A percentile compares a stretch with the other conserved stretches of the same genome.
These are phyloP conservation scores for Ilex paraguariensis DNA, from an alignment of 305 asterid genomes.

Conservation along the genomic window DNA sequence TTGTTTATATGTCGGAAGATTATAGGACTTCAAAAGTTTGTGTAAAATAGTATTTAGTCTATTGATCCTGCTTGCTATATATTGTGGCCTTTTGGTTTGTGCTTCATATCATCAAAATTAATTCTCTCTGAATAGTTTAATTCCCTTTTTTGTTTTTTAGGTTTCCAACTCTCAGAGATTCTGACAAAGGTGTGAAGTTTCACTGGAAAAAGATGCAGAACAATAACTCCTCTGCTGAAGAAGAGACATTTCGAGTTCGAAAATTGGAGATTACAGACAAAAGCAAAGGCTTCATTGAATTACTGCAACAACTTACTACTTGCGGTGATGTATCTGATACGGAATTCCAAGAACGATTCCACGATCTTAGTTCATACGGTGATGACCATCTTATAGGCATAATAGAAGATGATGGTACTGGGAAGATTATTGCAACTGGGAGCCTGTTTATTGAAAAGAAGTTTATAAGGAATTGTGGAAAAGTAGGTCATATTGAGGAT, in stretches of 20 bases:
- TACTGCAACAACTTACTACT: slow-evolving; percentile 34
- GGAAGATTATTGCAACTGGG: slow-evolving; percentile 70
- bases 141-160: no score
- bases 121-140: no score
- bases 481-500: slow-evolving; percentile 87
- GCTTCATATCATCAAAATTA: no score
- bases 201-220: no score
- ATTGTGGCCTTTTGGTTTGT: no score
- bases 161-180: no score
- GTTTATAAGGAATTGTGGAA: slow-evolving; percentile 68
- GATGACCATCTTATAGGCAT: slow-evolving; percentile 64
- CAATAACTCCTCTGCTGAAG: slow-evolving; percentile 3
- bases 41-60: no score
- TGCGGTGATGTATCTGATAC: slow-evolving; percentile 29
- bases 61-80: no score
- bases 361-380: slow-evolving; percentile 26
- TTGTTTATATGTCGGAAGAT: no score
- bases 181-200: no score
- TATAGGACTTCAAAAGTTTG: no score
- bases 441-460: slow-evolving; percentile 72
- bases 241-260: slow-evolving; percentile 40
- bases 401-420: slow-evolving; percentile 42
- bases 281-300: slow-evolving; percentile 35
- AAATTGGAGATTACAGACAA: slow-evolving; percentile 55
- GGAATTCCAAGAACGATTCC: slow-evolving; percentile 27